A percentile compares a stretch with the other conserved stretches of the same genome.
Evolutionary conservation across 2,329 filamentous ascomycete genomes (phyloP).

Genomic region (Pyrenochaeta sp.): DNA sequence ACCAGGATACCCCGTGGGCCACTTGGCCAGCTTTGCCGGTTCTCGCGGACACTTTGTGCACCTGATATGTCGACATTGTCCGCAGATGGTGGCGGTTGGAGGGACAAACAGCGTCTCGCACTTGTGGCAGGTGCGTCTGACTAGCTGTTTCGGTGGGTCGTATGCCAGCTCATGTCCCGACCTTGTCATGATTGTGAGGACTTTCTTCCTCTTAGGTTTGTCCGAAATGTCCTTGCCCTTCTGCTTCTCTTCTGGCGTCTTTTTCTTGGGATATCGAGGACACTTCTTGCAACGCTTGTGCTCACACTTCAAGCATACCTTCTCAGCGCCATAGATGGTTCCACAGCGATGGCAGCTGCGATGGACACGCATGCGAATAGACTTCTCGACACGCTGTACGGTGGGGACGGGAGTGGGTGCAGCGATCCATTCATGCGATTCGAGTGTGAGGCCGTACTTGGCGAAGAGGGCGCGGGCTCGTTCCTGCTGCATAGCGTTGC

Average conservation of each 20-base stretch:
- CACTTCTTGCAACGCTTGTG: slow-evolving; percentile 85
- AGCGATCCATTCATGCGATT: slow-evolving; percentile 49
- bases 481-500: slow-evolving; percentile 49
- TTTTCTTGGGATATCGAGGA: slow-evolving; percentile 74
- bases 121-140: slow-evolving; percentile 78
- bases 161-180: slow-evolving; percentile 74
- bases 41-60: slow-evolving; percentile 84
- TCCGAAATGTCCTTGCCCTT: slow-evolving; percentile 50
- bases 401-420: slow-evolving; percentile 33
- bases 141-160: slow-evolving; percentile 75
- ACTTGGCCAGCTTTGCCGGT: slow-evolving; percentile 75
- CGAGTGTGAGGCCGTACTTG: slow-evolving; percentile 54
- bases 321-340: slow-evolving; percentile 75
- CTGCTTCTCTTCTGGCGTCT: slow-evolving; percentile 53
- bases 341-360: slow-evolving; percentile 84
- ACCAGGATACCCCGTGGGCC: slow-evolving; percentile 74
- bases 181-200: slow-evolving; percentile 70
- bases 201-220: slow-evolving; percentile 58
- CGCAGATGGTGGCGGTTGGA: slow-evolving; percentile 66
- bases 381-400: slow-evolving; percentile 71
- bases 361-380: slow-evolving; percentile 79
- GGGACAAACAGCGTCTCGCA: slow-evolving; percentile 70
- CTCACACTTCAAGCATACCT: slow-evolving; percentile 77
- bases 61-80: slow-evolving; percentile 73
- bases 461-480: slow-evolving; percentile 52